Percentiles rank a stretch among this genome's conserved stretches.
Conservation (phyloP, 1,284 basidiomycete species). For the Trichosporon ovoides region DNA sequence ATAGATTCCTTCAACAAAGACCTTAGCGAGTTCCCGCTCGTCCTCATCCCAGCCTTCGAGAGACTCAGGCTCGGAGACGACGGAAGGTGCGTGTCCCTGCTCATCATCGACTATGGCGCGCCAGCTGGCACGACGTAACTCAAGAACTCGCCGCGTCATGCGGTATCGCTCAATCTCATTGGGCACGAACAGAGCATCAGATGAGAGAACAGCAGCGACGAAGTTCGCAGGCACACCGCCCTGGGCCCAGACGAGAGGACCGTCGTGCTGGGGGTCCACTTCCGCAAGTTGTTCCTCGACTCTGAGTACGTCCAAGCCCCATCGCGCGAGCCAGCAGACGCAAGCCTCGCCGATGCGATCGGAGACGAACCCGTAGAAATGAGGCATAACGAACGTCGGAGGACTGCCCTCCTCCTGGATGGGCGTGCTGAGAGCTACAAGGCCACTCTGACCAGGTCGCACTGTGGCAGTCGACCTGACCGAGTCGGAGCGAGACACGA, state of each 20-base stretch:
- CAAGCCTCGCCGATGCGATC: constrained; percentile 88
- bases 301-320: constrained; percentile 71
- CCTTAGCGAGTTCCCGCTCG: constrained; percentile 52
- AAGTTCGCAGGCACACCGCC: constrained; percentile 67
- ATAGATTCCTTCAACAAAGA: constrained; percentile 76
- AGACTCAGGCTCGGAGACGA: constrained; percentile 5
- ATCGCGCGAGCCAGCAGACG: constrained; percentile 78
- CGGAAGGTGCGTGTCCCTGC: background rate
- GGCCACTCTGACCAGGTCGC: constrained; percentile 2
- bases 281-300: constrained; percentile 57
- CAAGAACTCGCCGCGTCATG: constrained; percentile 68
- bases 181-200: constrained; percentile 73
- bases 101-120: constrained; percentile 25
- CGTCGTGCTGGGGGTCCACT: background rate
- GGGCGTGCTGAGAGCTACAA: background rate
- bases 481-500: constrained; percentile 9
- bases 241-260: constrained; percentile 56
- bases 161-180: constrained; percentile 76
- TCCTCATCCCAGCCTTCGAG: constrained; percentile 44
- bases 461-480: constrained; percentile 13
- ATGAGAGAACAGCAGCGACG: constrained; percentile 67
- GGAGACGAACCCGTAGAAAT: constrained; percentile 73
- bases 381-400: constrained; percentile 33
- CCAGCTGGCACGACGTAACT: constrained; percentile 58
- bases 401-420: background rate